Conservation (phyloP, 106 monocot genomes). For the Dendrobium huoshanense region DNA sequence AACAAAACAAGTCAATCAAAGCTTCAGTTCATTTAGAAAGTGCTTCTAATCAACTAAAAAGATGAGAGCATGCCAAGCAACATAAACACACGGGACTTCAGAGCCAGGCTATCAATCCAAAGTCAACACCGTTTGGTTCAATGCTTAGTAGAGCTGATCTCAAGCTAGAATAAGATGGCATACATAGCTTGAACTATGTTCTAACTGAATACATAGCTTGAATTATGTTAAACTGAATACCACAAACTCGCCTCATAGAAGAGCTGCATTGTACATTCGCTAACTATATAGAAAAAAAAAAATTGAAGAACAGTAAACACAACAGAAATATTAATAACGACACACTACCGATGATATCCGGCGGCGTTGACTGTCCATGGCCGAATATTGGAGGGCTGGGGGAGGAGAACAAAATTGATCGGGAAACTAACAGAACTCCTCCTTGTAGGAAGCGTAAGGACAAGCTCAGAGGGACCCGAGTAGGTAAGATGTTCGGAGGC, state of each 20-base stretch:
- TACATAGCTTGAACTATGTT: constrained; percentile 1
- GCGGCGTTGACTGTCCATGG: neutral
- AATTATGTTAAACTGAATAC: neutral
- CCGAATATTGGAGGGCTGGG: neutral
- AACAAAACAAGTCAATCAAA: neutral
- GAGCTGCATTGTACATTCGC: neutral
- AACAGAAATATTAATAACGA: neutral
- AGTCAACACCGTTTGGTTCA: neutral
- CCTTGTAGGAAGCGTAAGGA: neutral
- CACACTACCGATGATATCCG: neutral
- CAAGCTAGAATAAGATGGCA: neutral
- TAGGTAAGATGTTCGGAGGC: neutral
- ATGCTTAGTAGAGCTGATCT: neutral
- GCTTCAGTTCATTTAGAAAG: neutral
- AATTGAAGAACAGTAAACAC: neutral
- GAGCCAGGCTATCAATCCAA: neutral
- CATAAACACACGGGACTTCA: neutral
- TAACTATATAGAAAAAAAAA: neutral
- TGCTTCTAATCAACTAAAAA: neutral
- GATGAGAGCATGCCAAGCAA: neutral
- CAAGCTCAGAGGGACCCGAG: neutral
- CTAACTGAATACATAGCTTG: neutral
- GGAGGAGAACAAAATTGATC: neutral
- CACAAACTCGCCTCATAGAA: neutral
- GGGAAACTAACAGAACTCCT: neutral